Base-by-base conservation (phyloP, 2,329 filamentous ascomycete genomes). In the Microsporum canis region DNA sequence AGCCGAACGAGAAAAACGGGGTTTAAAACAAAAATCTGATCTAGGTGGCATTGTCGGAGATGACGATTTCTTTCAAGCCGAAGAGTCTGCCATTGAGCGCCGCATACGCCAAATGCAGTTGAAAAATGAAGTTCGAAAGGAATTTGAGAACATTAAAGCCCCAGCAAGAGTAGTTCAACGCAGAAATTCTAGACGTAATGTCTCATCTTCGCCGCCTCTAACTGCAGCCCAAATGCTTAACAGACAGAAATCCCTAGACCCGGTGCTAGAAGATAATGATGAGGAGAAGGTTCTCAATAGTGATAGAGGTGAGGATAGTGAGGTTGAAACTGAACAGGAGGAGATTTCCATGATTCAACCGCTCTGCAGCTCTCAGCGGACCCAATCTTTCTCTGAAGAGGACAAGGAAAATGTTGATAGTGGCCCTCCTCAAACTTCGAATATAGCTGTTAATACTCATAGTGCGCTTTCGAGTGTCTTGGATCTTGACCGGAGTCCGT, bases 401-500 rank as follows among this genome's bases (percentile, higher is more conserved):
- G 73, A 79, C 62, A 79, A 79, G 65, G 77, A 79, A 64, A 79
- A 79, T 57, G 71, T 72, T 60, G 67, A 72, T 33, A 69, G 67
- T 47, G 66, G 65, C 23, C 65, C 67, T 29, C 60, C 67, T 41
- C 66, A 70, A 33, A 63, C 68, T 29, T 66, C 71, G 3, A 66
- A 68, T 61, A 70, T 71, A 7, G 67, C 72, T 2, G 66, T 68
- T 59, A 69, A 64, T 63, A 70, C 73, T 6, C 74, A 76, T 61
- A 69, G 71, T 60, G 71, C 73, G 3, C 68, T 76, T 51, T 76
- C 74, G 2, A 72, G 74, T 56, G 70, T 64, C 17, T 69, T 76
- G 34, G 68, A 70, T 45, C 59, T 73, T 29, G 65, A 70, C 43
- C 63, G 63, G 1, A 66, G 65, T 41, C 64, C 63, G 41, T 62